These are phyloP conservation scores for Cryoendolithus antarcticus DNA, from an alignment of 2,329 filamentous ascomycete genomes.

Conservation along the genomic window DNA sequence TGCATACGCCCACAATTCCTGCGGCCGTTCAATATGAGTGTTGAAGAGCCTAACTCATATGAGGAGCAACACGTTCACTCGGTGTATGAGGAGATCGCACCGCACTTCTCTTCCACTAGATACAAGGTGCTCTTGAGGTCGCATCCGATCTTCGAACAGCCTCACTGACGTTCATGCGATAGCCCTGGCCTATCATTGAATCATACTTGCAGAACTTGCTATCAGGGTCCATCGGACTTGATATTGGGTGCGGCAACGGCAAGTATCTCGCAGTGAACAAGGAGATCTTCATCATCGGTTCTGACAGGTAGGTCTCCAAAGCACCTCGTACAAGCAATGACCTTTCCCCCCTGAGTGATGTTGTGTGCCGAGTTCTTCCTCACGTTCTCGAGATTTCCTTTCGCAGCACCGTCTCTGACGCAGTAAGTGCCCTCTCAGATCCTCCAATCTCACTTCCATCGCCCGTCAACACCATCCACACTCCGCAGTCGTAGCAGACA, in stretches of 20 bases:
- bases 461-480: constrained; percentile 48
- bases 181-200: constrained; percentile 88
- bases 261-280: constrained; percentile 81
- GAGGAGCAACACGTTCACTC: constrained; percentile 80
- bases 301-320: constrained; percentile 55
- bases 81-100: constrained; percentile 79
- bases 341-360: too few relatives aligned
- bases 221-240: constrained; percentile 67
- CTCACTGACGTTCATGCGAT: constrained; percentile 1
- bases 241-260: constrained; percentile 92
- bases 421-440: constrained; percentile 30
- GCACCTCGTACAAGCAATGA: too few relatives aligned
- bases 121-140: constrained; percentile 43
- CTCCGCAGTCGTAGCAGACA: constrained; percentile 67
- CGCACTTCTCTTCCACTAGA: constrained; percentile 69
- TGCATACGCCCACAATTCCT: too few relatives aligned
- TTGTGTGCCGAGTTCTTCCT: too few relatives aligned
- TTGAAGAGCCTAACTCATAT: constrained; percentile 35
- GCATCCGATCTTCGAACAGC: constrained; percentile 7
- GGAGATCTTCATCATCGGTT: constrained; percentile 66
- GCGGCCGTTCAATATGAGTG: too few relatives aligned
- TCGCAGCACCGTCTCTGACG: constrained; percentile 6
- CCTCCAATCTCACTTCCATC: constrained; percentile 45
- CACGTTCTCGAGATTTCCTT: too few relatives aligned
- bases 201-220: constrained; percentile 56